Percentiles rank a stretch among this genome's conserved stretches.
Conservation (phyloP, 2,329 filamentous ascomycete genomes). For the Fusarium fujikuroi region DNA sequence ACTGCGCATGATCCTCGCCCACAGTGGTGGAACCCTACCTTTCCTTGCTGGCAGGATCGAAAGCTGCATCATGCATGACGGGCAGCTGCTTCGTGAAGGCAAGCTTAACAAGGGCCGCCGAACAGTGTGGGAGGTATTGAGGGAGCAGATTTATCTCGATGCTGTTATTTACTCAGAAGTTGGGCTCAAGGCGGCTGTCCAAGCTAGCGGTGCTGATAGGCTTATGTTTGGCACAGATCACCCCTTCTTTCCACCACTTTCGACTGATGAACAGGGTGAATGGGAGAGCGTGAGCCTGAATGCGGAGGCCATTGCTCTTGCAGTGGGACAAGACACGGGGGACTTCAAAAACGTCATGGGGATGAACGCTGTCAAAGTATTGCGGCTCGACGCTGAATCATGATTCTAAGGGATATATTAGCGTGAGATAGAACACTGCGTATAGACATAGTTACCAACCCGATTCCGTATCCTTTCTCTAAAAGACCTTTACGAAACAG, state of each 20-base stretch:
- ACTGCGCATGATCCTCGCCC: conserved; percentile 81
- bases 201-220: conserved; percentile 73
- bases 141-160: conserved; percentile 85
- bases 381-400: conserved; percentile 50
- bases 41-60: conserved; percentile 91
- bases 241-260: conserved; percentile 84
- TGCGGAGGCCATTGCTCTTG: conserved; percentile 62
- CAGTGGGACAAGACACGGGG: conserved; percentile 58
- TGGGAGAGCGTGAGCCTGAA: conserved; percentile 75
- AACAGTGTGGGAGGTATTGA: conserved; percentile 66
- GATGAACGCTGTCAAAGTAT: conserved; percentile 65
- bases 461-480: conserved; percentile 14
- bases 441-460: conserved; percentile 38
- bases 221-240: conserved; percentile 86
- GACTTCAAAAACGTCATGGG: conserved; percentile 67
- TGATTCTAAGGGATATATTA: conserved; percentile 39
- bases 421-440: conserved; percentile 26
- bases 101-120: conserved; percentile 60
- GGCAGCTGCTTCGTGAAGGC: conserved; percentile 74
- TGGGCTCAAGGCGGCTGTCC: conserved; percentile 75
- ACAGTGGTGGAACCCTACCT: conserved; percentile 88
- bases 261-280: conserved; percentile 67
- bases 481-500: conserved; percentile 11
- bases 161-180: conserved; percentile 85
- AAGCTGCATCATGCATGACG: conserved; percentile 86